Percentiles rank a stretch among this genome's conserved stretches.
phyloP scores from a whole-genome alignment of 192 early-diverging fungal species.

The Entomortierella parvispora region DNA sequence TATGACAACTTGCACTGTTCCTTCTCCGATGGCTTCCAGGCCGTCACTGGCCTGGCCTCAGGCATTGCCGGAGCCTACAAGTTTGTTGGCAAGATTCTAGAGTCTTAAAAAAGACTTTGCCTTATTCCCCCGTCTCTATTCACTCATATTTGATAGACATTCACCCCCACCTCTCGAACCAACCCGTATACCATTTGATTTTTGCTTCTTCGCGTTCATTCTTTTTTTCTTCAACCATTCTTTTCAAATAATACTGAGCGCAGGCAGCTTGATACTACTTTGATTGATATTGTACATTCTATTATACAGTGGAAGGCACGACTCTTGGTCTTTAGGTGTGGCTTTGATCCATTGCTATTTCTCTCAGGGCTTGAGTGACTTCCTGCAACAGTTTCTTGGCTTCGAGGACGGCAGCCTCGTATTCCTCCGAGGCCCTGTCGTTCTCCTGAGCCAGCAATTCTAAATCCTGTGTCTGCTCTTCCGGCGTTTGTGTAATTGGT shows the following conservation, averaged over 20 bases:
- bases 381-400: slow-evolving; percentile 54
- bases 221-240: background rate
- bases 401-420: slow-evolving; percentile 54
- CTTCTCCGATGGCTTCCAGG: slow-evolving; percentile 62
- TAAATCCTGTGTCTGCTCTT: slow-evolving; percentile 55
- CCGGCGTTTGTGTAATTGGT: slow-evolving; percentile 55
- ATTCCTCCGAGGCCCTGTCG: slow-evolving; percentile 51
- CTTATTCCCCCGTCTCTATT: background rate
- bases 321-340: background rate
- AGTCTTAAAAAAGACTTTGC: background rate
- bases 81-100: slow-evolving; percentile 48
- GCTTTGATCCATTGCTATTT: slow-evolving; percentile 58
- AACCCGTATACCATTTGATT: slow-evolving; percentile 5
- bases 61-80: slow-evolving; percentile 62
- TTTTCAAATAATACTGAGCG: background rate
- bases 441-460: slow-evolving; percentile 55
- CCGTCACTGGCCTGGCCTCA: slow-evolving; percentile 60
- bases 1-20: slow-evolving; percentile 63
- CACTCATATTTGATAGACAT: background rate
- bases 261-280: no score
- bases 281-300: no score
- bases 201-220: background rate
- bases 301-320: background rate
- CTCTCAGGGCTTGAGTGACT: slow-evolving; percentile 52
- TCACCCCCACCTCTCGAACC: background rate